These are phyloP conservation scores for Eutypa lata DNA, from an alignment of 2,329 filamentous ascomycete genomes.

Conservation along the genomic window DNA sequence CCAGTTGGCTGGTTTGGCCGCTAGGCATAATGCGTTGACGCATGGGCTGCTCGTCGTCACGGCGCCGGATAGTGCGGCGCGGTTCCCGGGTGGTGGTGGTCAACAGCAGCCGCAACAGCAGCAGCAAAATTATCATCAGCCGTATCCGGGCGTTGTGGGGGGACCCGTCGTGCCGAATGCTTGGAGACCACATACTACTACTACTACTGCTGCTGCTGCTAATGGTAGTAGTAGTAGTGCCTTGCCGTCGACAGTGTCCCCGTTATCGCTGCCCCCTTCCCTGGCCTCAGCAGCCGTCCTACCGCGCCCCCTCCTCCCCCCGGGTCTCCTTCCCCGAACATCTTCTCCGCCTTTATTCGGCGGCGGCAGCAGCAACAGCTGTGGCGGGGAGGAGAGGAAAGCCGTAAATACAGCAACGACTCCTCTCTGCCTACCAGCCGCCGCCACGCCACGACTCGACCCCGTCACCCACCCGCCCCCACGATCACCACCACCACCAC, in stretches of 20 bases:
- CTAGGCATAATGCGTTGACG: slow-evolving; percentile 30
- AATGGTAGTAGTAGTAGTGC: too few species aligned
- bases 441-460: neutral
- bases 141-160: neutral
- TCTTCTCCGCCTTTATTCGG: too few species aligned
- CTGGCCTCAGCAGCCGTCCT: too few species aligned
- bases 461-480: neutral
- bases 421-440: too few species aligned
- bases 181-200: slow-evolving; percentile 26
- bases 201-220: slow-evolving; percentile 1
- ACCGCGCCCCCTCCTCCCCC: too few species aligned
- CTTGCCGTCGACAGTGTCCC: too few species aligned
- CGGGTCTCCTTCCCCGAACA: too few species aligned
- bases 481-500: neutral
- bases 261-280: too few species aligned
- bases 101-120: slow-evolving; percentile 6
- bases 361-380: too few species aligned
- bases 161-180: slow-evolving; percentile 16
- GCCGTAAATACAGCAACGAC: too few species aligned
- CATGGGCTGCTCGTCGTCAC: slow-evolving; percentile 32
- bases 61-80: neutral
- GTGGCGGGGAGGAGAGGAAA: too few species aligned
- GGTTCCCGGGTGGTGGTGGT: slow-evolving; percentile 8
- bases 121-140: neutral
- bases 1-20: slow-evolving; percentile 29